These are phyloP conservation scores for Podospora didyma DNA, from an alignment of 495 filamentous ascomycete species.

Conservation along the genomic window DNA sequence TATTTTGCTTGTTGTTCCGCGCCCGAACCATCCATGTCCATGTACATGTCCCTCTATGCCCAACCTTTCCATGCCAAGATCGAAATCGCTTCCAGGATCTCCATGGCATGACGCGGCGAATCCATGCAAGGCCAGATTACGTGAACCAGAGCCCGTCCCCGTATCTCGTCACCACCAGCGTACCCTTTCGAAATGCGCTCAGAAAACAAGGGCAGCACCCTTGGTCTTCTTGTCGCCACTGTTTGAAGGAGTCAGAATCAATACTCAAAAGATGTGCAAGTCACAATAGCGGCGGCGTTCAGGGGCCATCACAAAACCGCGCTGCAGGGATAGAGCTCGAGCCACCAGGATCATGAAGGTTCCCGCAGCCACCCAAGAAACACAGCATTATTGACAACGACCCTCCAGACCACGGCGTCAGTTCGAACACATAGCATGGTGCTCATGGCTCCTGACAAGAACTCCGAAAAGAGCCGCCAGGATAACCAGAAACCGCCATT, in stretches of 20 bases:
- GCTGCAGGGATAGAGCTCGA: no score
- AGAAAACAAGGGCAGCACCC: constrained; percentile 99
- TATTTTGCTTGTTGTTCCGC: constrained; percentile 34
- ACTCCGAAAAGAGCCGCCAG: no score
- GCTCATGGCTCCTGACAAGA: no score
- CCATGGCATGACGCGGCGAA: constrained; percentile 23
- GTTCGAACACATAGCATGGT: no score
- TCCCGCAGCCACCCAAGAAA: no score
- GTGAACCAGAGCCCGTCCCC: constrained; percentile 25
- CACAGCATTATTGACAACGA: no score
- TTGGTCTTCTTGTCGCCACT: constrained; percentile 99
- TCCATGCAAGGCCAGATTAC: constrained; percentile 26
- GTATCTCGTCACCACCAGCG: constrained; percentile 21
- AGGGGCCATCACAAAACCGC: no score
- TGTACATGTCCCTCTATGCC: constrained; percentile 33
- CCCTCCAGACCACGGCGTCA: no score
- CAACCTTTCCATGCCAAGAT: constrained; percentile 27
- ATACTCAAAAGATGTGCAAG: constrained; percentile 7
- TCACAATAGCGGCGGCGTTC: no score
- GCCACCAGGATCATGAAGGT: no score
- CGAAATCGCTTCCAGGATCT: constrained; percentile 23
- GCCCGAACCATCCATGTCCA: constrained; percentile 34
- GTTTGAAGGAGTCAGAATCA: constrained; percentile 27
- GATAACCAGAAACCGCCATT: no score
- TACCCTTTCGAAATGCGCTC: constrained; percentile 36